A percentile compares a stretch with the other conserved stretches of the same genome.
Conservation (phyloP, 169 alveolate species). For the Plasmodium billcollinsi region DNA sequence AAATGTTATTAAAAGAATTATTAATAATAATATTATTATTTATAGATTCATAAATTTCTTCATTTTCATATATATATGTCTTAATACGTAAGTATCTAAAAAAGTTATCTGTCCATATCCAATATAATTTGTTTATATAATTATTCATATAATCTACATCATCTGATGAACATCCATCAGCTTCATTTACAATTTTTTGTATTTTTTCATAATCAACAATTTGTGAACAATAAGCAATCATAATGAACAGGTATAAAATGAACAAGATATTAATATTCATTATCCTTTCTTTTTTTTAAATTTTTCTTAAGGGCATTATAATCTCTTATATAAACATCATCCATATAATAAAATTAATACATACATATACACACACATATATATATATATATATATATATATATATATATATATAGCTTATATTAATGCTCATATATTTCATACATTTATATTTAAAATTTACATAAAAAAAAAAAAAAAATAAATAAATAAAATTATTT, state of each 20-base stretch:
- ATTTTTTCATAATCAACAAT: constrained; percentile 14
- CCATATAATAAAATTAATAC: no score
- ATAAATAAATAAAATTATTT: no score
- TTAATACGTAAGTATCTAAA: constrained; percentile 53
- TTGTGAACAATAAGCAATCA: constrained; percentile 3
- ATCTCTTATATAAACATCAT: background rate
- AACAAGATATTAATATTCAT: constrained; percentile 7
- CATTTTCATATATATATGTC: constrained; percentile 65
- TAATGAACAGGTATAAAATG: constrained; percentile 3
- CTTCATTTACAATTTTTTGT: constrained; percentile 47
- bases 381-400: no score
- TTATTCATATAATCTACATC: constrained; percentile 39
- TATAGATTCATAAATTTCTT: constrained; percentile 22
- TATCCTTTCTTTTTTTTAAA: background rate
- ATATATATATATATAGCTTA: no score
- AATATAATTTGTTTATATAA: constrained; percentile 35
- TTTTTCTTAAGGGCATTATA: constrained; percentile 10
- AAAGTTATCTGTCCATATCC: constrained; percentile 65
- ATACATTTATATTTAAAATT: no score
- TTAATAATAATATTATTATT: background rate
- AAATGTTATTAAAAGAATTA: background rate
- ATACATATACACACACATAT: no score
- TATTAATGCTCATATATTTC: no score
- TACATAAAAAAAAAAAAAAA: no score
- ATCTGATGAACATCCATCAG: constrained; percentile 38